Evolutionary conservation across 495 filamentous ascomycete species (phyloP), one percentile per base, ranked within the genome.

Genomic region (Pseudevernia furfuracea): DNA sequence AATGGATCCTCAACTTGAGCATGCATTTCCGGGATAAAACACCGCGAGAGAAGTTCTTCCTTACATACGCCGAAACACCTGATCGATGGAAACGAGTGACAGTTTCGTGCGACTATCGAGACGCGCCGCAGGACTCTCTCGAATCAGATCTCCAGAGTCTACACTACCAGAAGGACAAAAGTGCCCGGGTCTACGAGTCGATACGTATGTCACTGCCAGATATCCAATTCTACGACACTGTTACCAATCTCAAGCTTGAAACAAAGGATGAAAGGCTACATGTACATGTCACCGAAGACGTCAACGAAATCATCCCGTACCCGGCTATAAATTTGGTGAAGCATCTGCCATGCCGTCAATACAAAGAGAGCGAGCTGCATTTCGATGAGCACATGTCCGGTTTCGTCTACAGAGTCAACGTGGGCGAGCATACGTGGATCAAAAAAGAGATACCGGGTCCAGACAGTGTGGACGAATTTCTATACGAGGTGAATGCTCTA

Each of bases 361-460:
- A 82, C 37, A 68, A 46, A 60, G 59, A 65, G 32, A 64, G 38
- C 39, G 82, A 88, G 21, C 72, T 97, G 5, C 81, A 88, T 60
- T 97, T 98, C 71, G 89, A 95, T 66, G 87, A 89, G 3, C 94
- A 98, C 72, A 80, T 97, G 68, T 97, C 94, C 14, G 94, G 94
- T 1, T 98, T 97, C 73, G 94, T 98, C 39, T 98, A 98, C 80
- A 96, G 93, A 76, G 92, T 98, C 53, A 80, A 76, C 12, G 81
- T 91, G 36, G 75, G 81, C 63, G 87, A 84, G 44, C 76, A 82
- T 56, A 77, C 84, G 21, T 89, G 87, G 72, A 96, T 98, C 76
- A 98, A 98, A 75, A 98, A 98, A 71, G 94, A 98, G 74, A 97
- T 98, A 58, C 94, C 94, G 3, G 92, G 95, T 1, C 95, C 94